phyloP scores from a whole-genome alignment of 345 rosid species.

The Lepidium didymum region DNA sequence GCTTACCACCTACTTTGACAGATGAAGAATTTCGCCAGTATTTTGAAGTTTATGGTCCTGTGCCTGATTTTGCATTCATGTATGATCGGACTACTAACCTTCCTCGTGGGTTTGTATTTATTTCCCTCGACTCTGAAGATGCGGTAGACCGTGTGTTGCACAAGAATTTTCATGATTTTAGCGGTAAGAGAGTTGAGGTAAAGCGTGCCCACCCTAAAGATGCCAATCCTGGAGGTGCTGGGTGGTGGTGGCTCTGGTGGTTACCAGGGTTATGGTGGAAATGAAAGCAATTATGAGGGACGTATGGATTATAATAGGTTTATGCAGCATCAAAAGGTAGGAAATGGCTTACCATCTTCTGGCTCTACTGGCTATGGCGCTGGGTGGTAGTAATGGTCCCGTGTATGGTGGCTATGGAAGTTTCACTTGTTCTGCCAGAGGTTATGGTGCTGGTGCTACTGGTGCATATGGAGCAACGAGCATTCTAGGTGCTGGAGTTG shows the following conservation, averaged over 20 bases:
- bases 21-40: slow-evolving; percentile 86
- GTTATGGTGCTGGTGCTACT: slow-evolving; percentile 55
- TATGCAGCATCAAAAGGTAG: slow-evolving; percentile 56
- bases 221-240: slow-evolving; percentile 76
- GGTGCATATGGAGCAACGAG: slow-evolving; percentile 29
- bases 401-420: slow-evolving; percentile 76
- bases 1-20: slow-evolving; percentile 75
- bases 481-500: slow-evolving; percentile 16
- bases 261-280: slow-evolving; percentile 63
- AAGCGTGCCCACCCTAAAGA: slow-evolving; percentile 94
- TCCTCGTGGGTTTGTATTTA: slow-evolving; percentile 95
- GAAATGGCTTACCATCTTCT: slow-evolving; percentile 64
- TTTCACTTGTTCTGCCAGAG: slow-evolving; percentile 51
- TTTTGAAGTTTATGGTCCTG: slow-evolving; percentile 79
- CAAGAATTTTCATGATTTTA: slow-evolving; percentile 76
- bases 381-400: slow-evolving; percentile 57
- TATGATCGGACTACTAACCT: slow-evolving; percentile 84
- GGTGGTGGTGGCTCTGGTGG: slow-evolving; percentile 69
- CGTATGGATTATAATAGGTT: slow-evolving; percentile 74
- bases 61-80: slow-evolving; percentile 86
- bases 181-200: slow-evolving; percentile 91
- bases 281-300: slow-evolving; percentile 49
- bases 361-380: slow-evolving; percentile 66
- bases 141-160: slow-evolving; percentile 84
- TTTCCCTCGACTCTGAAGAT: slow-evolving; percentile 84